Percentiles rank a stretch among this genome's conserved stretches.
Conservation (phyloP, 352 stramenopile genomes). For the Aphanomyces invadans region DNA sequence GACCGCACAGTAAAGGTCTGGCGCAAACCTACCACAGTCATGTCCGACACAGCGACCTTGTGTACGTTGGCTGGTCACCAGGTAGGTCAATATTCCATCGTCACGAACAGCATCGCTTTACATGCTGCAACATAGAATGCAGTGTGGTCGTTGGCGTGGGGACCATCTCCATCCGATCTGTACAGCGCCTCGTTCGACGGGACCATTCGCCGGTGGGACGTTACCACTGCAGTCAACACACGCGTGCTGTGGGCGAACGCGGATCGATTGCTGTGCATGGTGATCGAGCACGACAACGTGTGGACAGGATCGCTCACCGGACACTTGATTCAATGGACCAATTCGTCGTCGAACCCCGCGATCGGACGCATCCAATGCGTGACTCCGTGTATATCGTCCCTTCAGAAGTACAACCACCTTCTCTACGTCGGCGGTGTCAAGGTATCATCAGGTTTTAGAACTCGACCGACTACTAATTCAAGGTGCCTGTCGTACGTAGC, state of each 20-base stretch:
- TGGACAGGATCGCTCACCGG: slow-evolving; percentile 19
- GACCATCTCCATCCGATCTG: slow-evolving; percentile 68
- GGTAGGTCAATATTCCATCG: too few relatives aligned
- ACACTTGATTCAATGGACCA: slow-evolving; percentile 11
- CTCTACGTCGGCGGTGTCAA: slow-evolving; percentile 16
- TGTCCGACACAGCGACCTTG: not conserved
- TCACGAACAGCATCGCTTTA: too few relatives aligned
- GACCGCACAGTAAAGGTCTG: slow-evolving; percentile 16
- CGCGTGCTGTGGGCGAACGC: slow-evolving; percentile 46
- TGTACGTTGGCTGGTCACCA: slow-evolving; percentile 3
- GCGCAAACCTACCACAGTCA: slow-evolving; percentile 2
- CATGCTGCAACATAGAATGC: too few relatives aligned
- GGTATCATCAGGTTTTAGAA: not conserved
- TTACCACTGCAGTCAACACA: slow-evolving; percentile 66
- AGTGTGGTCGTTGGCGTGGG: slow-evolving; percentile 92
- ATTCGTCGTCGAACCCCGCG: not conserved
- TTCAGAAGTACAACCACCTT: not conserved
- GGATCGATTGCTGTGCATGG: slow-evolving; percentile 14
- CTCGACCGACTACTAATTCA: too few relatives aligned
- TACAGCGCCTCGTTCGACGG: slow-evolving; percentile 94
- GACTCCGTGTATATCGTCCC: slow-evolving; percentile 15
- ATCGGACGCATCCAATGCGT: not conserved
- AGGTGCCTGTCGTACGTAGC: not conserved
- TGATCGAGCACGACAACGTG: not conserved
- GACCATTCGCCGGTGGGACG: slow-evolving; percentile 92